Conservation (phyloP, 2,329 filamentous ascomycete species). For the Seiridium cupressi region DNA sequence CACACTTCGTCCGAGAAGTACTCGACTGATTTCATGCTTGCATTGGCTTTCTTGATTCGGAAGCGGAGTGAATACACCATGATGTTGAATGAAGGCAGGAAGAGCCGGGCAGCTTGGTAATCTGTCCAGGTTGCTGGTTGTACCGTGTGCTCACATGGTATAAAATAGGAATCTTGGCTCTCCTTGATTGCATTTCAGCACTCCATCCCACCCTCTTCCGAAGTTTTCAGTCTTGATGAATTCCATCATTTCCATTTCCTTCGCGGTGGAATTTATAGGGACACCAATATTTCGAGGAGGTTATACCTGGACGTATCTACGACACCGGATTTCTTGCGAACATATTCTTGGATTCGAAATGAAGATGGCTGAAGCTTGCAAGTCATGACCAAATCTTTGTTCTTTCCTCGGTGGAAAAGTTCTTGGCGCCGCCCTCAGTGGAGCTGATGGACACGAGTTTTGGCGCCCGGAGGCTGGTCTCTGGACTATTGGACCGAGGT, state of each 20-base stretch:
- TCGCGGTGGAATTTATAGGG: no score
- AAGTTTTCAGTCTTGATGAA: not conserved
- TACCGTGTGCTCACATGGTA: no score
- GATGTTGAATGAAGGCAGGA: constrained; percentile 28
- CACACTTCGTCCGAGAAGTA: constrained; percentile 30
- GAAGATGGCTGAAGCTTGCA: no score
- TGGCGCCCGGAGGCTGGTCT: not conserved
- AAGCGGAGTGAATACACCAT: constrained; percentile 38
- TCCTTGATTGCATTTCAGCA: not conserved
- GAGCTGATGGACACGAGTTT: not conserved
- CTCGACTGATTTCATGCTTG: constrained; percentile 40
- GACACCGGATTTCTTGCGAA: not conserved
- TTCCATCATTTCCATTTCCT: no score
- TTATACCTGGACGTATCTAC: not conserved
- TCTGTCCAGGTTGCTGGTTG: not conserved
- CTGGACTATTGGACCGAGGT: not conserved
- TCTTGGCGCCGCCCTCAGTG: not conserved
- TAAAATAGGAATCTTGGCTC: not conserved
- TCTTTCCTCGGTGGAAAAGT: not conserved
- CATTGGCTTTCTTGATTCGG: constrained; percentile 41
- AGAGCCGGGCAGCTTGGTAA: constrained; percentile 12
- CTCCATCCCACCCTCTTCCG: not conserved
- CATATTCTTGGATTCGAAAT: no score
- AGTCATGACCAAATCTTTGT: not conserved
- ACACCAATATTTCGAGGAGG: not conserved